A percentile compares a stretch with the other conserved stretches of the same genome.
Conservation (phyloP, 108 stramenopile species). For the Cyclostephanos tholiformis region DNA sequence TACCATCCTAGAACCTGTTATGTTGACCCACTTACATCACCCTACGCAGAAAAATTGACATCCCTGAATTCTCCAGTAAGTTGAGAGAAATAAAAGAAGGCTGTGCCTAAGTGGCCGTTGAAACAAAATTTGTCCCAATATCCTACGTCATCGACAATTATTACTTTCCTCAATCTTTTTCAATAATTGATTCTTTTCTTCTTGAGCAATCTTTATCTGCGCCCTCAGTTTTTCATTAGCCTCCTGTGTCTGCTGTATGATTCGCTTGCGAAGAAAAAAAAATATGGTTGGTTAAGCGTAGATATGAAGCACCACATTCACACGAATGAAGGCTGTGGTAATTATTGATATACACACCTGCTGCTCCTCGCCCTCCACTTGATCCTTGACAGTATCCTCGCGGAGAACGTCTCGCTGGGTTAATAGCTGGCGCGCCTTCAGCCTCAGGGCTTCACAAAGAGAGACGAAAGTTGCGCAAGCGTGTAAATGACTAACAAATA, state of each 20-base stretch:
- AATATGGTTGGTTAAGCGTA: not conserved
- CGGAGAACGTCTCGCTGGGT: constrained; percentile 23
- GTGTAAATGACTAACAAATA: too few species aligned
- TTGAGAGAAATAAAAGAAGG: too few species aligned
- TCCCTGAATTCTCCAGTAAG: not conserved
- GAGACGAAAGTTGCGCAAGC: too few species aligned
- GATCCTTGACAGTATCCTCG: constrained; percentile 13
- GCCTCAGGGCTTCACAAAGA: not conserved
- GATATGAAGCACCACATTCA: not conserved
- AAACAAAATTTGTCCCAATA: not conserved
- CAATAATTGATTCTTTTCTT: constrained; percentile 22
- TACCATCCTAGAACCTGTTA: too few species aligned
- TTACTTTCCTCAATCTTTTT: constrained; percentile 21
- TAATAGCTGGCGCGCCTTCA: constrained; percentile 30
- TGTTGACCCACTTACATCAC: not conserved
- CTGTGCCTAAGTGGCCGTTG: not conserved
- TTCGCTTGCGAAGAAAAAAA: not conserved
- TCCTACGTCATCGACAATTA: too few species aligned
- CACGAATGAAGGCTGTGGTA: not conserved
- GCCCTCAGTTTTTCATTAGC: constrained; percentile 24
- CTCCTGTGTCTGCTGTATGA: constrained; percentile 20
- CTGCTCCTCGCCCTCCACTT: constrained; percentile 29
- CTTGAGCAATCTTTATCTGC: constrained; percentile 24
- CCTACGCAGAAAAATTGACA: not conserved
- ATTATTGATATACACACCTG: constrained; percentile 30